A percentile compares a stretch with the other conserved stretches of the same genome.
Evolutionary conservation across 1,139 yeast genomes (phyloP).

Genomic region (Lodderomyces jiufengensis): DNA sequence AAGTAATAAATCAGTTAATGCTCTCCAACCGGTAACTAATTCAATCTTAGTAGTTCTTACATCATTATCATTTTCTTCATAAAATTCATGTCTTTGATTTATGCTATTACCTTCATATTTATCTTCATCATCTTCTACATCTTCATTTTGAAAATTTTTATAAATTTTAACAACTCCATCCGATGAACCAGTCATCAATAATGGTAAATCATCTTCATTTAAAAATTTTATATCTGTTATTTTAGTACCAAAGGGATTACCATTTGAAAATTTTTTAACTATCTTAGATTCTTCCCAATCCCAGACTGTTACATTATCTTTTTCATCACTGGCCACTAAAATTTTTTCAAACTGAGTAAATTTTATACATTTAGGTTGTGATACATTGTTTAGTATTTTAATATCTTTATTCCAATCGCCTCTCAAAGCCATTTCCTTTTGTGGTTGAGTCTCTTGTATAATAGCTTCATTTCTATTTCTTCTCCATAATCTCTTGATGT

Average conservation of each 20-base stretch:
- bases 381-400: slow-evolving; percentile 63
- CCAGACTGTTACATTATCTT: slow-evolving; percentile 81
- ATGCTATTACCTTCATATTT: slow-evolving; percentile 3
- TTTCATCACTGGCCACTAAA: slow-evolving; percentile 77
- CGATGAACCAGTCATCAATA: slow-evolving; percentile 82
- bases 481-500: slow-evolving; percentile 82
- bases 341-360: slow-evolving; percentile 92
- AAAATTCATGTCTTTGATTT: slow-evolving; percentile 40
- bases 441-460: slow-evolving; percentile 85
- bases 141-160: slow-evolving; percentile 63
- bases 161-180: slow-evolving; percentile 91
- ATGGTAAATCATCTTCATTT: slow-evolving; percentile 89
- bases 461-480: slow-evolving; percentile 83
- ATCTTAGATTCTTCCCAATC: slow-evolving; percentile 70
- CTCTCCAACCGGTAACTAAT: slow-evolving; percentile 88
- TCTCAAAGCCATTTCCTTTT: slow-evolving; percentile 74
- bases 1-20: slow-evolving; percentile 75
- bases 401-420: slow-evolving; percentile 81
- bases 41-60: slow-evolving; percentile 47
- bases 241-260: slow-evolving; percentile 82
- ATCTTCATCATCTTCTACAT: slow-evolving; percentile 32
- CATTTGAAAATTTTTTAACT: slow-evolving; percentile 72
- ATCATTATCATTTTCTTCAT: slow-evolving; percentile 18
- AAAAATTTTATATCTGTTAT: slow-evolving; percentile 82
- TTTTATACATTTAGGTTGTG: slow-evolving; percentile 74